phyloP scores from a whole-genome alignment of 257 asterid species.

The Solanum sitiens region DNA sequence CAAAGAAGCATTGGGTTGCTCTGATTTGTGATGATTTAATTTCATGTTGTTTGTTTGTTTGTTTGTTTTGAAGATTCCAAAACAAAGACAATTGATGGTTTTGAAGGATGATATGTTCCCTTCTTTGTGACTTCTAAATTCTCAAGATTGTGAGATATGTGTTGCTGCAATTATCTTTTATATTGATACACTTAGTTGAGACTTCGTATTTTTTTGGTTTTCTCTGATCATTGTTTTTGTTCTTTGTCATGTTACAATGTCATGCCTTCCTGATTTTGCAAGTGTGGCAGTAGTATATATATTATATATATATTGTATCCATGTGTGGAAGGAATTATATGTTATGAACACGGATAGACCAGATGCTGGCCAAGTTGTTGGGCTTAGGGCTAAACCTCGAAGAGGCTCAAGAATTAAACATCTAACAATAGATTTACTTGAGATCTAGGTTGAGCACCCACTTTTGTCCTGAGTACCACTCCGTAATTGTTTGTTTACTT shows the following conservation, averaged over 20 bases:
- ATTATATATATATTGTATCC: background rate
- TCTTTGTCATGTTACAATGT: background rate
- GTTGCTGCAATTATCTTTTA: background rate
- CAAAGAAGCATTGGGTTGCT: constrained; percentile 19
- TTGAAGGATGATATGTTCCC: background rate
- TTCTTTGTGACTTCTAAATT: background rate
- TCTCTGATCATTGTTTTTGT: background rate
- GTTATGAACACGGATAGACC: background rate
- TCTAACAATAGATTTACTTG: background rate
- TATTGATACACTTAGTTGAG: background rate
- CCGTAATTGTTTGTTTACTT: too few species aligned
- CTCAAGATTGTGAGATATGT: background rate
- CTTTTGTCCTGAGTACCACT: too few species aligned
- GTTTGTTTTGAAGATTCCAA: background rate
- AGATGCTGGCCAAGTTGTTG: background rate
- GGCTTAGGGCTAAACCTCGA: background rate
- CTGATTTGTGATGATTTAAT: constrained; percentile 2
- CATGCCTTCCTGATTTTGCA: background rate
- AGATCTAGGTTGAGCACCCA: background rate
- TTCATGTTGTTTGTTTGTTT: background rate
- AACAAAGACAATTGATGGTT: background rate
- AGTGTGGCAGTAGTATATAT: background rate
- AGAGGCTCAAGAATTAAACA: background rate
- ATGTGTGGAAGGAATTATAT: background rate
- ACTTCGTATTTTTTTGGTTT: background rate